A percentile compares a stretch with the other conserved stretches of the same genome.
These are phyloP conservation scores for Ophiostoma himal-ulmi DNA, from an alignment of 2,329 filamentous ascomycete genomes.

Conservation along the genomic window DNA sequence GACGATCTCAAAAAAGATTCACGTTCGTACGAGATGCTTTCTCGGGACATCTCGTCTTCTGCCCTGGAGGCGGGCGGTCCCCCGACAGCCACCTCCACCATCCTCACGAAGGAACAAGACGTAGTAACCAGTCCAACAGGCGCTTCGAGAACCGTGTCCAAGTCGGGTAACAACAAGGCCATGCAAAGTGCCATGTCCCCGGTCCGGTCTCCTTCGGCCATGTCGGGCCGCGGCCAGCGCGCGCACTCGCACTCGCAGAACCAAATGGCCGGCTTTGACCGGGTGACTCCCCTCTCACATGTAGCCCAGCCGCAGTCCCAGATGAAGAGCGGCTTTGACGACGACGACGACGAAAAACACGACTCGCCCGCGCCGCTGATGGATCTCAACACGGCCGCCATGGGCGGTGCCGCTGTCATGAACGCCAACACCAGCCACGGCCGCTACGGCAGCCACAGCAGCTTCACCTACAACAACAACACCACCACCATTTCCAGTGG, in stretches of 20 bases:
- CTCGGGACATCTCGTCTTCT: conserved; percentile 38
- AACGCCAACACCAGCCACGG: conserved; percentile 10
- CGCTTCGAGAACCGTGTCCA: conserved; percentile 11
- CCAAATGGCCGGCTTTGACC: neutral
- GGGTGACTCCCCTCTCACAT: neutral
- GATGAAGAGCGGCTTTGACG: neutral
- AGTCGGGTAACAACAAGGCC: neutral
- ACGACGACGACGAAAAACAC: neutral
- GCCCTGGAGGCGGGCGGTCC: conserved; percentile 13
- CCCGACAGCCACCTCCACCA: conserved; percentile 4
- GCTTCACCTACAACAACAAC: neutral
- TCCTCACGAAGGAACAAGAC: conserved; percentile 30
- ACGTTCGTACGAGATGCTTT: conserved; percentile 77
- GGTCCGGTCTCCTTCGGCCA: neutral
- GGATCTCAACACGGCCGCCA: conserved; percentile 17
- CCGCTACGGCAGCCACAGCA: conserved; percentile 21
- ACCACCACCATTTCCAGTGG: neutral
- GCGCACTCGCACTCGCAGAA: neutral
- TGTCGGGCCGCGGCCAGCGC: neutral
- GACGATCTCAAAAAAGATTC: conserved; percentile 54
- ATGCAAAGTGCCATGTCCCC: neutral
- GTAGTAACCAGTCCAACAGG: conserved; percentile 41
- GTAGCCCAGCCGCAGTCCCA: neutral
- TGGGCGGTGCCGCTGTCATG: conserved; percentile 8
- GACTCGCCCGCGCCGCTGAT: conserved; percentile 5